Percentiles rank a stretch among this genome's conserved stretches.
These are phyloP conservation scores for Phialophora tarda DNA, from an alignment of 2,329 filamentous ascomycete genomes.

Conservation along the genomic window DNA sequence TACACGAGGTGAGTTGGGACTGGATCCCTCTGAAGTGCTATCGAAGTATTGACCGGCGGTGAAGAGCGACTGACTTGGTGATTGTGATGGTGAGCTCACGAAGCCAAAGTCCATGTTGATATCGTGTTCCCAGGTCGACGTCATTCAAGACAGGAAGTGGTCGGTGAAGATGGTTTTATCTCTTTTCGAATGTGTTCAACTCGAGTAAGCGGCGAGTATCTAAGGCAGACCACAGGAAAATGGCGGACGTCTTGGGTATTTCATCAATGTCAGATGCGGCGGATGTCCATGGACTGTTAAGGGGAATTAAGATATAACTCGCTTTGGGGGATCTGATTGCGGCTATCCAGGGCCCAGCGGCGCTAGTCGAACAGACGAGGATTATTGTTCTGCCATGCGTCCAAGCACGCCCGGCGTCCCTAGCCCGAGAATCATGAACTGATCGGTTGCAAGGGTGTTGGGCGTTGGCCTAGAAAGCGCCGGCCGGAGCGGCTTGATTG, in stretches of 20 bases:
- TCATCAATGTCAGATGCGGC: slow-evolving; percentile 29
- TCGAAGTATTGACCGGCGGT: slow-evolving; percentile 38
- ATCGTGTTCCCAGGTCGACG: slow-evolving; percentile 20
- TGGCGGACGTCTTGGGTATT: slow-evolving; percentile 25
- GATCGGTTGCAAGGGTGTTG: slow-evolving; percentile 21
- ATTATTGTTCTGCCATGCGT: slow-evolving; percentile 35
- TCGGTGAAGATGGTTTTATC: slow-evolving; percentile 16
- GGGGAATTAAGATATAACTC: slow-evolving; percentile 31
- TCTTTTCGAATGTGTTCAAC: slow-evolving; percentile 16
- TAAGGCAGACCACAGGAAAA: slow-evolving; percentile 8
- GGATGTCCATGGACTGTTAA: slow-evolving; percentile 19
- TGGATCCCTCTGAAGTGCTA: slow-evolving; percentile 40
- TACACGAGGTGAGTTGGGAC: slow-evolving; percentile 39
- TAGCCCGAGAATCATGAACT: slow-evolving; percentile 19
- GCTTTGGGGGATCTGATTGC: slow-evolving; percentile 17
- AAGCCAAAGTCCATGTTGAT: slow-evolving; percentile 38
- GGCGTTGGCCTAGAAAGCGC: slow-evolving; percentile 6
- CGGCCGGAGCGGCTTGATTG: slow-evolving; percentile 13
- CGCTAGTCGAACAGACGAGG: slow-evolving; percentile 27
- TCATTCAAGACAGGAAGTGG: slow-evolving; percentile 24
- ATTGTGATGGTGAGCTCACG: slow-evolving; percentile 38
- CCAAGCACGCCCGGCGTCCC: slow-evolving; percentile 14
- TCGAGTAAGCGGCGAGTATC: slow-evolving; percentile 31
- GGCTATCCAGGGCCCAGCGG: slow-evolving; percentile 23
- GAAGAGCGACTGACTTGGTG: slow-evolving; percentile 38